Percentiles rank a stretch among this genome's conserved stretches.
These are phyloP conservation scores for Komagataella mondaviorum DNA, from an alignment of 805 yeast genomes.

Conservation along the genomic window DNA sequence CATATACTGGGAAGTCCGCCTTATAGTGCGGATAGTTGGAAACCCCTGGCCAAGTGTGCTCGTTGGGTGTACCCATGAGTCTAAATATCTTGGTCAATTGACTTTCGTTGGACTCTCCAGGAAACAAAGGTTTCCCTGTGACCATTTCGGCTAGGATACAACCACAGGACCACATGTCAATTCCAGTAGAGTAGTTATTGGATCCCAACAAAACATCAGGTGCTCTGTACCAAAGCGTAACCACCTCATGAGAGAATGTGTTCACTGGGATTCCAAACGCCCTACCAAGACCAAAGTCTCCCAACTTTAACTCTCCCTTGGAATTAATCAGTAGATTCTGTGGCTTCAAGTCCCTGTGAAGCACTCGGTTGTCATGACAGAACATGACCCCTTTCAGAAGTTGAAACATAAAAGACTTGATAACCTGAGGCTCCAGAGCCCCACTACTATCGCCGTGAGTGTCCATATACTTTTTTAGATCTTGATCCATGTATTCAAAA, in stretches of 20 bases:
- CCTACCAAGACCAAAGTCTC: slow-evolving; percentile 94
- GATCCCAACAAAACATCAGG: slow-evolving; percentile 95
- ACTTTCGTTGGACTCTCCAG: slow-evolving; percentile 94
- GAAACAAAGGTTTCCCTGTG: slow-evolving; percentile 93
- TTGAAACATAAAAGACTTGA: slow-evolving; percentile 91
- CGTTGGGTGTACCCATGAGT: slow-evolving; percentile 93
- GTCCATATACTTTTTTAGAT: slow-evolving; percentile 91
- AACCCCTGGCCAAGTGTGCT: slow-evolving; percentile 95
- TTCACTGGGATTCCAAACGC: slow-evolving; percentile 98
- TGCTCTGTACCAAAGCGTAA: slow-evolving; percentile 95
- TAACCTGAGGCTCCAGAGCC: slow-evolving; percentile 57
- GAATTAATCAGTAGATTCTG: slow-evolving; percentile 81
- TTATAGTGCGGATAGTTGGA: slow-evolving; percentile 80
- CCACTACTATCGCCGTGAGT: slow-evolving; percentile 53
- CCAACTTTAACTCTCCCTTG: slow-evolving; percentile 87
- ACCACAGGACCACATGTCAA: slow-evolving; percentile 98
- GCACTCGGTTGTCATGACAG: slow-evolving; percentile 76
- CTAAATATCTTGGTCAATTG: slow-evolving; percentile 86
- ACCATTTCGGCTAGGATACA: slow-evolving; percentile 98
- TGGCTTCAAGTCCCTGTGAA: slow-evolving; percentile 84
- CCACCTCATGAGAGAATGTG: slow-evolving; percentile 95
- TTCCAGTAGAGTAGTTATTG: slow-evolving; percentile 89
- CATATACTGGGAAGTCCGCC: slow-evolving; percentile 70
- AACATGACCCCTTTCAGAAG: slow-evolving; percentile 78
- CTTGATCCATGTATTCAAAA: slow-evolving; percentile 87